Evolutionary conservation across 495 filamentous ascomycete species (phyloP).

Genomic region (Trichoderma parareesei): DNA sequence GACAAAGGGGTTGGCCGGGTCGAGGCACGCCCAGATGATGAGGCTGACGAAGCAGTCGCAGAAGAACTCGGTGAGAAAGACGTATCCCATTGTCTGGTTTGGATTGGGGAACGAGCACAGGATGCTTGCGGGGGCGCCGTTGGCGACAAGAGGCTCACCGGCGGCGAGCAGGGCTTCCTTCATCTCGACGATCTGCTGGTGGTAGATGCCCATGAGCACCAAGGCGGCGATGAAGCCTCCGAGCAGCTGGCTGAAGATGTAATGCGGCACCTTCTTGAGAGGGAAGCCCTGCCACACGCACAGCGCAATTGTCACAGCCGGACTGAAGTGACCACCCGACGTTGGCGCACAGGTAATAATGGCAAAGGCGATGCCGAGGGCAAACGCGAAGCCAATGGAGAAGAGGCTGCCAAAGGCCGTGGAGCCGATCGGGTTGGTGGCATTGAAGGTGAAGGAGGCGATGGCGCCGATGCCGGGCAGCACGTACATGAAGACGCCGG

Average conservation of each 20-base stretch:
- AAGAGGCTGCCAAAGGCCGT: conserved; percentile 35
- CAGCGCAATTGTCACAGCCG: conserved; percentile 43
- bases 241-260: conserved; percentile 46
- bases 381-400: conserved; percentile 42
- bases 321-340: conserved; percentile 47
- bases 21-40: conserved; percentile 46
- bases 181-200: conserved; percentile 35
- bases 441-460: conserved; percentile 37
- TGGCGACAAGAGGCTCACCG: conserved; percentile 30
- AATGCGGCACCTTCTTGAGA: conserved; percentile 41
- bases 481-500: conserved; percentile 47
- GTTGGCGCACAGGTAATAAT: conserved; percentile 45
- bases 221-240: conserved; percentile 44
- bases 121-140: conserved; percentile 39
- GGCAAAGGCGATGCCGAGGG: conserved; percentile 46
- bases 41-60: conserved; percentile 44
- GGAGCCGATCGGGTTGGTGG: conserved; percentile 15
- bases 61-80: conserved; percentile 48
- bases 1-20: conserved; percentile 48
- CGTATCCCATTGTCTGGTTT: conserved; percentile 38
- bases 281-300: conserved; percentile 47
- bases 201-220: conserved; percentile 42
- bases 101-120: conserved; percentile 37
- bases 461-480: conserved; percentile 41
- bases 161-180: conserved; percentile 23